Evolutionary conservation across 2,329 filamentous ascomycete genomes (phyloP), one percentile per base, ranked within the genome.

Genomic region (Claviceps sp.): DNA sequence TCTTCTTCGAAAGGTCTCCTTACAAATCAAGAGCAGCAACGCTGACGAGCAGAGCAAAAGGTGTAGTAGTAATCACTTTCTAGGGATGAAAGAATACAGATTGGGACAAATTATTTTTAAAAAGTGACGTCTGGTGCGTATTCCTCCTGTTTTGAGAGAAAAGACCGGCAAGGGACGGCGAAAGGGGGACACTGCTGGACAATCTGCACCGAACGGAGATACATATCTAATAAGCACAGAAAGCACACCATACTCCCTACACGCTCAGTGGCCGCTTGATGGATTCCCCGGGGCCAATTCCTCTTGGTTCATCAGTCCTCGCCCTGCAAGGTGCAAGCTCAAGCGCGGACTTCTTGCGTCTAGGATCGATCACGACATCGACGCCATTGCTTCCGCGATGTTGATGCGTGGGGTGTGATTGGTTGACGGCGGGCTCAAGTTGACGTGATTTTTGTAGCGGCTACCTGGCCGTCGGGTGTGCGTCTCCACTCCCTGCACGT

Each of bases 311-410:
- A 38, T 4, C 48, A 45, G 37, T 29, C 16, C 22, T 52, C 17
- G 44, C 26, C 16, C 17, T 5, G 36, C 26, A 45, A 17, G 23
- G 39, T 45, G 34, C 49, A 50, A 50, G 29, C 34, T 7, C 52
- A 11, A 54, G 58, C 52, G 61, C 60, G 56, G 56, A 56, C 59
- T 63, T 58, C 38, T 16, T 61, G 59, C 55, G 61, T 63, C 60
- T 62, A 61, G 62, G 63, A 67, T 59, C 63, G 67, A 74, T 73
- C 71, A 74, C 72, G 71, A 73, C 72, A 74, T 74, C 71, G 66
- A 68, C 71, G 71, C 71, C 73, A 74, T 67, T 55, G 64, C 71
- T 70, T 70, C 72, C 70, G 69, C 69, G 68, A 71, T 68, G 63
- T 58, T 60, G 55, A 36, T 45, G 5, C 23, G 37, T 52, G 49